phyloP scores from a whole-genome alignment of 2,329 filamentous ascomycete genomes.

The Pseudocercospora pini-densiflorae region DNA sequence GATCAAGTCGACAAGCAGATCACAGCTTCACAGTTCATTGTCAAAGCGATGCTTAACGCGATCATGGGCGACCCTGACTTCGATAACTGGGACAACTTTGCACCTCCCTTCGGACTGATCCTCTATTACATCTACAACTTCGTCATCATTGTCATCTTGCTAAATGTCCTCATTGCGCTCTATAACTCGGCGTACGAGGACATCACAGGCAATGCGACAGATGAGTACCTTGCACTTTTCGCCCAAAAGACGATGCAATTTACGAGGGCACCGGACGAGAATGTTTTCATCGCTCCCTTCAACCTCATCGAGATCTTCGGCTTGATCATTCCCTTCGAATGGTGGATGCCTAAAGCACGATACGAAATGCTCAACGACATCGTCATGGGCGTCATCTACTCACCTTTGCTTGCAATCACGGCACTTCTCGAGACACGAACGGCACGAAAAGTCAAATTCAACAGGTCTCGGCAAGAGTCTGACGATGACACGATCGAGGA shows the following conservation, averaged over 20 bases:
- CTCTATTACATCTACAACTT: slow-evolving; percentile 99
- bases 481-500: slow-evolving; percentile 90
- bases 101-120: slow-evolving; percentile 88
- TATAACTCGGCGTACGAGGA: slow-evolving; percentile 98
- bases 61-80: slow-evolving; percentile 95
- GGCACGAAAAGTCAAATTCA: slow-evolving; percentile 55
- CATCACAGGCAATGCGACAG: slow-evolving; percentile 88
- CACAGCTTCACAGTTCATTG: slow-evolving; percentile 69
- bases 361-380: slow-evolving; percentile 87
- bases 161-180: slow-evolving; percentile 95
- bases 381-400: slow-evolving; percentile 86
- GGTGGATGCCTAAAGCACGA: slow-evolving; percentile 79
- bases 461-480: slow-evolving; percentile 78
- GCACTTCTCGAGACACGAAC: slow-evolving; percentile 61
- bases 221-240: slow-evolving; percentile 94
- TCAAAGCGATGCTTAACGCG: slow-evolving; percentile 83
- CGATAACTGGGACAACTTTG: slow-evolving; percentile 83
- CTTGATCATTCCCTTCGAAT: slow-evolving; percentile 82
- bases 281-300: slow-evolving; percentile 95
- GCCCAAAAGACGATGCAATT: slow-evolving; percentile 96
- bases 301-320: slow-evolving; percentile 88
- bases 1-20: slow-evolving; percentile 76
- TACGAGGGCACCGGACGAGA: slow-evolving; percentile 94
- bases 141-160: slow-evolving; percentile 89
- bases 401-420: slow-evolving; percentile 77